These are phyloP conservation scores for Bertia moriformis DNA, from an alignment of 2,329 filamentous ascomycete genomes.

Conservation along the genomic window DNA sequence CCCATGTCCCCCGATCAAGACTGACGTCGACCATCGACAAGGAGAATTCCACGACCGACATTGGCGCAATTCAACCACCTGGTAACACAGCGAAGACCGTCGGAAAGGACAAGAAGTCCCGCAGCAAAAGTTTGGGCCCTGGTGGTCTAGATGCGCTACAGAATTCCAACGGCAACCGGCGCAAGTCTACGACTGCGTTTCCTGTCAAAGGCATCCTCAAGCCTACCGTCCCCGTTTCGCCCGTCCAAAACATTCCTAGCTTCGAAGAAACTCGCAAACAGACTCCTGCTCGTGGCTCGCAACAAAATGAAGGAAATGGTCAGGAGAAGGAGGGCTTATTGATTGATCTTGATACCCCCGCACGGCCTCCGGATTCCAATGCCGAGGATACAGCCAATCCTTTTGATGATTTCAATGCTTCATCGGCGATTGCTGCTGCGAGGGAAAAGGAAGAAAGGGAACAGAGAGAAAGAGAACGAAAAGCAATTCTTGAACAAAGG, in stretches of 20 bases:
- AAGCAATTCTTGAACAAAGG: constrained; percentile 31
- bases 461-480: constrained; percentile 21
- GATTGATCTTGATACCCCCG: not conserved
- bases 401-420: constrained; percentile 10
- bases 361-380: constrained; percentile 1
- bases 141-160: constrained; percentile 43
- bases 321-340: not conserved
- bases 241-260: constrained; percentile 31
- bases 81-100: constrained; percentile 9
- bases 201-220: constrained; percentile 27
- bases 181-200: constrained; percentile 17
- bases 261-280: constrained; percentile 34
- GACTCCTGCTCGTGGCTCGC: constrained; percentile 16
- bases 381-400: constrained; percentile 18
- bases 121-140: constrained; percentile 52
- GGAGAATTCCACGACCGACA: constrained; percentile 32
- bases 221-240: constrained; percentile 29
- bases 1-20: constrained; percentile 26
- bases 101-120: constrained; percentile 30
- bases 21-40: constrained; percentile 23
- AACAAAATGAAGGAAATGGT: not conserved
- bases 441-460: constrained; percentile 24
- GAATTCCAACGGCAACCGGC: constrained; percentile 34
- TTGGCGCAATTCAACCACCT: constrained; percentile 13
- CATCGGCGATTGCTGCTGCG: constrained; percentile 11